Evolutionary conservation across 306 rosid species (phyloP), one percentile per base, ranked within the genome.

Genomic region (Quercus mongolica): DNA sequence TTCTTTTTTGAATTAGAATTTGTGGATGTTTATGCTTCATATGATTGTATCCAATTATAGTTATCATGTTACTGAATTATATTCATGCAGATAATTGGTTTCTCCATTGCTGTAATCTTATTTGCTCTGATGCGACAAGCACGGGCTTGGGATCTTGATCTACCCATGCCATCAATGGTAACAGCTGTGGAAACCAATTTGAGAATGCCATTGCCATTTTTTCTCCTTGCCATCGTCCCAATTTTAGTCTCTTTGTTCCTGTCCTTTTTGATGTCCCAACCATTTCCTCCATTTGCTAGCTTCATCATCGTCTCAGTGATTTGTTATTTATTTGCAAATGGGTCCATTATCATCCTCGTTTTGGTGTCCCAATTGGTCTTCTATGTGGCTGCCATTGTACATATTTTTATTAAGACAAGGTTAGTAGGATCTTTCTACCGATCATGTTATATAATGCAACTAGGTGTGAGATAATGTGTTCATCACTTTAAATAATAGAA

Each of bases 61-160:
- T 81, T 68, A 86, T 85, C 72, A 79, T 76, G 49, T 83, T 80
- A 49, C 82, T 76, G 68, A 61, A 33, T 54, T 75, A 4, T 76
- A 76, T 85, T 88, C 52, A 51, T 93, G 97, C 97, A 95, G 99
- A 88, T 95, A 83, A 88, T 80, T 85, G 96, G 99, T 78, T 86
- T 93, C 84, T 90, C 97, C 72, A 78, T 91, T 76, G 98, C 87
- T 11, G 87, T 93, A 78, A 71, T 90, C 82, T 90, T 93, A 83
- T 93, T 90, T 79, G 97, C 96, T 62, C 80, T 93, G 78, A 93
- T 93, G 98, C 93, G 85, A 84, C 99, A 95, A 88, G 94, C 96
- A 73, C 89, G 78, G 83, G 85, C 94, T 56, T 93, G 96, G 96
- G 97, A 95, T 85, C 83, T 57, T 82, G 91, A 90, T 84, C 84